These are phyloP conservation scores for Phytopythium oedochilum DNA, from an alignment of 352 stramenopile genomes.

Conservation along the genomic window DNA sequence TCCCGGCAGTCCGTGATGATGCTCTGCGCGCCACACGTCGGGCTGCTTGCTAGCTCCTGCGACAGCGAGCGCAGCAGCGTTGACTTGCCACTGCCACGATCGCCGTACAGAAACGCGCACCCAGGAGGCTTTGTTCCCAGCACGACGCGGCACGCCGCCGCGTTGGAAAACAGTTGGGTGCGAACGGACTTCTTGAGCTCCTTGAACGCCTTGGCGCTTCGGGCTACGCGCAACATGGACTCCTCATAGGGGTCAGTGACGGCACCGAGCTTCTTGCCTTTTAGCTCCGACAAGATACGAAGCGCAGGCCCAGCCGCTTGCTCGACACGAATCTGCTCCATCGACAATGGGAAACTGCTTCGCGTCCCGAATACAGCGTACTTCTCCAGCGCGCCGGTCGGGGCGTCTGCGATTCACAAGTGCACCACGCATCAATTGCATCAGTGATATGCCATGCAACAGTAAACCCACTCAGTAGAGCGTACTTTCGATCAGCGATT, in stretches of 20 bases:
- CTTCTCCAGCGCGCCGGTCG: constrained; percentile 47
- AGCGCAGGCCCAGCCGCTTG: constrained; percentile 17
- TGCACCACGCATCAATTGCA: background rate
- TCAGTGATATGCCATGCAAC: background rate
- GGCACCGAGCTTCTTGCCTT: constrained; percentile 2
- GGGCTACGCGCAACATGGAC: constrained; percentile 34
- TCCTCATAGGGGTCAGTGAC: constrained; percentile 11
- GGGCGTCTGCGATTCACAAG: constrained; percentile 26
- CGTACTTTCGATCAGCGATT: constrained; percentile 46
- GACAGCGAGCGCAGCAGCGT: constrained; percentile 52
- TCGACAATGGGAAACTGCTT: constrained; percentile 22
- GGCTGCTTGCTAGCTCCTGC: constrained; percentile 25
- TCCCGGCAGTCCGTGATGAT: constrained; percentile 61
- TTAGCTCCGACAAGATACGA: constrained; percentile 18
- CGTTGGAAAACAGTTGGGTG: constrained; percentile 43
- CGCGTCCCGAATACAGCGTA: constrained; percentile 45
- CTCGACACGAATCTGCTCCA: constrained; percentile 26
- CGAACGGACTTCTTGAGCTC: constrained; percentile 38
- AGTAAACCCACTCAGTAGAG: background rate
- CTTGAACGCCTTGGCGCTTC: constrained; percentile 37
- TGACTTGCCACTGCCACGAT: constrained; percentile 75
- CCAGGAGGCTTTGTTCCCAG: constrained; percentile 53
- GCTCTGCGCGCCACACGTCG: constrained; percentile 32
- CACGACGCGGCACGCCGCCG: constrained; percentile 46
- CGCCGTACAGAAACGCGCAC: constrained; percentile 65